phyloP scores from a whole-genome alignment of 2,329 filamentous ascomycete species.

The Coniella lustricola region DNA sequence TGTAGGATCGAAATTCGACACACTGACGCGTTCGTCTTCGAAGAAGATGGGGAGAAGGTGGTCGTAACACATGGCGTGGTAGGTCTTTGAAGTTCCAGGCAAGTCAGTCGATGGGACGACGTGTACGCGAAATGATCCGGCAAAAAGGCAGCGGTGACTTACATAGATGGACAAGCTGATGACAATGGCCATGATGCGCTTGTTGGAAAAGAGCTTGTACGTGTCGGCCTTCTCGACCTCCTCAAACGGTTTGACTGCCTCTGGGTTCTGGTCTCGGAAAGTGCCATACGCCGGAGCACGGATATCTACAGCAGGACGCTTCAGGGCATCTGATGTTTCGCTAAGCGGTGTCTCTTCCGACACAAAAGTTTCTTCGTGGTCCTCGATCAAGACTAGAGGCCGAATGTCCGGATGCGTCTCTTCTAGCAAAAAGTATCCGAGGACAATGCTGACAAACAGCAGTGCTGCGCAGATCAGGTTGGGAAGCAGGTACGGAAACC shows the following conservation, averaged over 20 bases:
- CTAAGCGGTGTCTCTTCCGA: conserved; percentile 69
- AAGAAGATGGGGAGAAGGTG: conserved; percentile 89
- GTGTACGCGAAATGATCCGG: no score
- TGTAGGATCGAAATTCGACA: conserved; percentile 22
- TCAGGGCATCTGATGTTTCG: conserved; percentile 65
- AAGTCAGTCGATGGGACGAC: not conserved
- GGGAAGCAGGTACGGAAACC: conserved; percentile 80
- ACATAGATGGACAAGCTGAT: conserved; percentile 75
- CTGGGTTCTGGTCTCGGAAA: conserved; percentile 42
- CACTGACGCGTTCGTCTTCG: conserved; percentile 57
- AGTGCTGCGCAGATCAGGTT: conserved; percentile 77
- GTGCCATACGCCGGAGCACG: conserved; percentile 76
- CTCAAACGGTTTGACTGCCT: conserved; percentile 31
- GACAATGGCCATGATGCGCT: conserved; percentile 66
- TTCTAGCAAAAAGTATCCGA: conserved; percentile 74
- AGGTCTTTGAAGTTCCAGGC: conserved; percentile 42
- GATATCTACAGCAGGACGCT: conserved; percentile 65
- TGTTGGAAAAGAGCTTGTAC: conserved; percentile 40
- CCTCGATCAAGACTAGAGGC: conserved; percentile 39
- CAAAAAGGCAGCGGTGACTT: not conserved
- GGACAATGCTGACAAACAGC: conserved; percentile 69
- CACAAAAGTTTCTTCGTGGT: conserved; percentile 36
- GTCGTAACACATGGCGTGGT: conserved; percentile 93
- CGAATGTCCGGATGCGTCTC: conserved; percentile 87
- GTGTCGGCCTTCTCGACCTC: conserved; percentile 24